phyloP scores from a whole-genome alignment of 2,329 filamentous ascomycete species.

The Xylariomycetidae sp. region DNA sequence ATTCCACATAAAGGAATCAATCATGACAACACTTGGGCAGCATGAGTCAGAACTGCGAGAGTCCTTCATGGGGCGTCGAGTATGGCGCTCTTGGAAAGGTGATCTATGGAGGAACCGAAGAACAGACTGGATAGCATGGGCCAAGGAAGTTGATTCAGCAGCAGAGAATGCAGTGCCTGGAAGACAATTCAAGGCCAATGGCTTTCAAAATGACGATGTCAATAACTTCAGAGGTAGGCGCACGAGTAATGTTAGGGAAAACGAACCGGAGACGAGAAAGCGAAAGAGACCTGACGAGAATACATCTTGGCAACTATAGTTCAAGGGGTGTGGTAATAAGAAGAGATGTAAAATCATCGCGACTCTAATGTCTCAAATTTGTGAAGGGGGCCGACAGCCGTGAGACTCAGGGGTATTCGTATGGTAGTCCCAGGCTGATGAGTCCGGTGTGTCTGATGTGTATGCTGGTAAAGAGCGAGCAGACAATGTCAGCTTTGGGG shows the following conservation, averaged over 20 bases:
- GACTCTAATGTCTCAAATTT: no score
- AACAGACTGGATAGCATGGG: conserved; percentile 53
- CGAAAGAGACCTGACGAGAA: conserved; percentile 3
- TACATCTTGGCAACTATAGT: conserved; percentile 4
- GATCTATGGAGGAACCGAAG: conserved; percentile 51
- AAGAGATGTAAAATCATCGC: no score
- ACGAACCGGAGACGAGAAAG: not conserved
- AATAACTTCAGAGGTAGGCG: conserved; percentile 2
- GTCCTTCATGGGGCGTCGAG: conserved; percentile 49
- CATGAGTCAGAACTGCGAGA: conserved; percentile 47
- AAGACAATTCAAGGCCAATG: no score
- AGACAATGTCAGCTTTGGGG: no score
- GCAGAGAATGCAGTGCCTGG: no score
- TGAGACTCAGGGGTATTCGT: no score
- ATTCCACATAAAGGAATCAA: conserved; percentile 53
- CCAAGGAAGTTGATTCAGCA: conserved; percentile 46
- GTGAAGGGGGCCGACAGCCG: no score
- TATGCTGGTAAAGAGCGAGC: no score
- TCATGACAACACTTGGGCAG: conserved; percentile 45
- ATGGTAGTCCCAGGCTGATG: no score
- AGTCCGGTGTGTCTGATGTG: no score
- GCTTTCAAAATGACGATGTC: conserved; percentile 1
- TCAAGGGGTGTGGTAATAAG: no score
- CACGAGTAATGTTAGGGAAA: not conserved
- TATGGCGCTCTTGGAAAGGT: conserved; percentile 55